These are phyloP conservation scores for Rubus idaeus DNA, from an alignment of 306 rosid genomes.

Conservation along the genomic window DNA sequence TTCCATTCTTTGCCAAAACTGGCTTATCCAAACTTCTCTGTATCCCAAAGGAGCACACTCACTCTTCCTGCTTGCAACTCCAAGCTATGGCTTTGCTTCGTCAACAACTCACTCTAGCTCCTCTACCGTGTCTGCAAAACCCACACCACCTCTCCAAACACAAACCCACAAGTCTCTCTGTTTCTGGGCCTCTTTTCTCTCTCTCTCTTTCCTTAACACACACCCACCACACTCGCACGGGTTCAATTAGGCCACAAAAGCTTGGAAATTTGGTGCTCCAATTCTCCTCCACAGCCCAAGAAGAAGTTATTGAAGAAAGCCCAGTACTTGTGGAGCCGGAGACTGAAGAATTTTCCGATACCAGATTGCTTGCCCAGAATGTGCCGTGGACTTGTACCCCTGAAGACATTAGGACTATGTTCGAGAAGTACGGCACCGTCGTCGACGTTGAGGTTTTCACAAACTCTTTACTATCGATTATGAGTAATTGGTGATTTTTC, in stretches of 20 bases:
- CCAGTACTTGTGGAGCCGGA: constrained; percentile 24
- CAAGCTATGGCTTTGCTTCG: constrained; percentile 60
- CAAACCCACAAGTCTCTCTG: constrained; percentile 28
- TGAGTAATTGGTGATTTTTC: neutral
- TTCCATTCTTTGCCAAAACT: neutral
- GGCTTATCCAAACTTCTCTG: neutral
- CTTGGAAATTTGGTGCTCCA: constrained; percentile 25
- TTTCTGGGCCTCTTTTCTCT: constrained; percentile 29
- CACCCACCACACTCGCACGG: constrained; percentile 23
- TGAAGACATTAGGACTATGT: constrained; percentile 77
- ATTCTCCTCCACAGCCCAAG: constrained; percentile 48
- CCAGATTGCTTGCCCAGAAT: constrained; percentile 82
- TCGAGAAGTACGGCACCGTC: constrained; percentile 74
- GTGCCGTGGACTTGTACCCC: constrained; percentile 83
- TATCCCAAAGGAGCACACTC: neutral
- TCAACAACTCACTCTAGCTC: constrained; percentile 12
- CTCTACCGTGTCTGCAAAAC: constrained; percentile 30
- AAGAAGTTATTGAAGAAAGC: constrained; percentile 37
- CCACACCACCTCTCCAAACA: constrained; percentile 19
- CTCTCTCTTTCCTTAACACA: constrained; percentile 25
- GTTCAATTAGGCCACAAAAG: constrained; percentile 28
- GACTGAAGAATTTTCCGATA: constrained; percentile 43
- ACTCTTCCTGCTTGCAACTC: neutral
- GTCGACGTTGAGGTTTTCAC: constrained; percentile 68
- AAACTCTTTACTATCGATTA: neutral